Percentiles rank a stretch among this genome's conserved stretches.
These are phyloP conservation scores for Syncephalastrum sp. DNA, from an alignment of 371 early-diverging fungal genomes.

Conservation along the genomic window DNA sequence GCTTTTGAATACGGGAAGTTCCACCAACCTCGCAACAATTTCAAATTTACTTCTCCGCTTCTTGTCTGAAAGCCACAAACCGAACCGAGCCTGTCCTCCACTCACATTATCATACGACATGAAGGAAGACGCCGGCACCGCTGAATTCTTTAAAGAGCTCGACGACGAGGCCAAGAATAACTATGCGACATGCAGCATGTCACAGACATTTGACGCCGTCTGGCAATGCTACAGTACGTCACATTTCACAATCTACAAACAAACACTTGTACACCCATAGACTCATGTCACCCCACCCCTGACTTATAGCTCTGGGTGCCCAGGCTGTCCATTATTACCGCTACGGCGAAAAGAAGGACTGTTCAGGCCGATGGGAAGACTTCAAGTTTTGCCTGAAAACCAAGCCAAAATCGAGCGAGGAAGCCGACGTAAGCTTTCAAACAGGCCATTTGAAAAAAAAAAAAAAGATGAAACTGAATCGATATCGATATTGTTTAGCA, in stretches of 20 bases:
- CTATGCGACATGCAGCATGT: constrained; percentile 35
- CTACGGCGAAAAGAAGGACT: constrained; percentile 47
- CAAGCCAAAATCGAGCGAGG: constrained; percentile 37
- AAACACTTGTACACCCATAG: neutral
- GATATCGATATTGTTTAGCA: constrained; percentile 17
- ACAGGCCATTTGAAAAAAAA: neutral
- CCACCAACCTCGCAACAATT: no score
- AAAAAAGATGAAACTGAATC: no score
- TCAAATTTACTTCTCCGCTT: no score
- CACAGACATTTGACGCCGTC: constrained; percentile 39
- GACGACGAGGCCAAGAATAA: constrained; percentile 33
- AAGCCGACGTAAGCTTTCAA: constrained; percentile 34
- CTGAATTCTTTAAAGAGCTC: constrained; percentile 39
- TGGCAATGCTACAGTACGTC: constrained; percentile 44
- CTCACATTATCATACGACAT: neutral
- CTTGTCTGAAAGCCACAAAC: no score
- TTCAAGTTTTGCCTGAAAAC: constrained; percentile 42
- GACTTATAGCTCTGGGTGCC: constrained; percentile 33
- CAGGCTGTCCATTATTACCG: constrained; percentile 48
- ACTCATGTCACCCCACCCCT: neutral
- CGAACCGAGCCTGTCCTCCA: no score
- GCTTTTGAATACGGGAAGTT: no score
- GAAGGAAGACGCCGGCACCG: constrained; percentile 28
- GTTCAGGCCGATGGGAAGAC: constrained; percentile 39
- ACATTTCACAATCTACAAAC: neutral